phyloP scores from a whole-genome alignment of 108 stramenopile species.

The Nitzschia inconspicua region DNA sequence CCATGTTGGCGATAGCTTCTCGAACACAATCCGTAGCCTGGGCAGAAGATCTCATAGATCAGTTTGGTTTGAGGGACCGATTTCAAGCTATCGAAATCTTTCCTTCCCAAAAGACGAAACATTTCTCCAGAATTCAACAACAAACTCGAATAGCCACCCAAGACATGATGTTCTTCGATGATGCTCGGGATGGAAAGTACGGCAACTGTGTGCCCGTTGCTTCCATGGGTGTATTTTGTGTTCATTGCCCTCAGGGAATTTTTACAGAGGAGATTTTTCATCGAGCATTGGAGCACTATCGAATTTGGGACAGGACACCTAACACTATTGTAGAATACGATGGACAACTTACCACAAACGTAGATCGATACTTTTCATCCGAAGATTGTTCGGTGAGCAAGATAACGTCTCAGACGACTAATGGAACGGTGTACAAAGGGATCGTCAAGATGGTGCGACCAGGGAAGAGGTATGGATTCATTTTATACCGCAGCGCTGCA shows the following conservation, averaged over 20 bases:
- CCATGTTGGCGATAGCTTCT: slow-evolving; percentile 66
- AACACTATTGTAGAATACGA: slow-evolving; percentile 64
- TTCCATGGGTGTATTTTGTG: slow-evolving; percentile 61
- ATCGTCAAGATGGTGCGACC: slow-evolving; percentile 41
- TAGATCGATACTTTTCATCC: background rate
- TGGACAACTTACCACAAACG: slow-evolving; percentile 6
- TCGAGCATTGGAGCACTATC: slow-evolving; percentile 44
- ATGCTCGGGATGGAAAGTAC: slow-evolving; percentile 67
- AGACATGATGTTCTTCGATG: slow-evolving; percentile 90
- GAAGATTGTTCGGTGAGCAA: too few relatives aligned
- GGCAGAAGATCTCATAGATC: slow-evolving; percentile 57
- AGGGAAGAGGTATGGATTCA: slow-evolving; percentile 71
- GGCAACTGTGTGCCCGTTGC: slow-evolving; percentile 73
- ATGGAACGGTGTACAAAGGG: too few relatives aligned
- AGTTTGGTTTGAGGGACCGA: slow-evolving; percentile 49
- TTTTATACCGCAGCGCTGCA: slow-evolving; percentile 22
- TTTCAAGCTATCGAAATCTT: slow-evolving; percentile 72
- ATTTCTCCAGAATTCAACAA: slow-evolving; percentile 54
- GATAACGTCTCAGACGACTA: too few relatives aligned
- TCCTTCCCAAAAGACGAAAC: slow-evolving; percentile 68
- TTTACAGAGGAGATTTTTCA: slow-evolving; percentile 39
- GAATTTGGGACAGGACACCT: slow-evolving; percentile 49
- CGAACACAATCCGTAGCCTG: slow-evolving; percentile 66
- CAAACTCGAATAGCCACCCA: slow-evolving; percentile 52
- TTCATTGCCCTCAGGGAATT: slow-evolving; percentile 65